Base-by-base conservation (phyloP, 75 land plant genomes). In the Ceratopteris richardii region DNA sequence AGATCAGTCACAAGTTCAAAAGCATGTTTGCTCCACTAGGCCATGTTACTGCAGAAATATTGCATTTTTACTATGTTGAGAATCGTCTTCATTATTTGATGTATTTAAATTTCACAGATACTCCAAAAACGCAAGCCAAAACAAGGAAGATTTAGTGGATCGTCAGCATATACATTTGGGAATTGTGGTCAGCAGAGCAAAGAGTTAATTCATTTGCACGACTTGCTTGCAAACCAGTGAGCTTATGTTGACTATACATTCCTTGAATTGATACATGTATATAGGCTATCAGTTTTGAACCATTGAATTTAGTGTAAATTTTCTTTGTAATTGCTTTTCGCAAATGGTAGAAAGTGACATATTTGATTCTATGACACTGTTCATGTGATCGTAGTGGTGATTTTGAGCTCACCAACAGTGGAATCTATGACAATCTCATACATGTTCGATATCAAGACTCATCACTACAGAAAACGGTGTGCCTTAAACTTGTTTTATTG, bases 401-500 rank as follows among this genome's bases (percentile, higher is more conserved):
- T 51, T 84, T 77, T 78, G 97, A 90, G 24, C 57, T 82, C 46
- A 71, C 68, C 7, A 67, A 81, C 58, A 83, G 87, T 65, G 99
- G 99, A 1, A 64, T 95, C 47, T 83, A 90, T 77, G 99, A 95
- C 64, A 95, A 95, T 58, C 63, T 90, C 46, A 63, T 84, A 54
- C 83, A 80, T 36, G 67, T 86, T 36, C 71, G 71, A 40, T 95
- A 95, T 65, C 96, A 83, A 71, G 99, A 95, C 71, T 79, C 92
- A 57, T 53, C 80, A 57, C 77, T 95, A 74, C 80, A 78, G 39
- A 95, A 90, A 57, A 95, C 97, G 44, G 98, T 83, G 80, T 54
- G 82, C 51, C 44, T 53, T 44, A 58, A 20, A 19, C 26, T 26
- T 46, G 14, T 16, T 13, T 54, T 44, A 27, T 17, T 0, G 20